phyloP scores from a whole-genome alignment of 73 alveolate genomes.

The Uronychia setigera region DNA sequence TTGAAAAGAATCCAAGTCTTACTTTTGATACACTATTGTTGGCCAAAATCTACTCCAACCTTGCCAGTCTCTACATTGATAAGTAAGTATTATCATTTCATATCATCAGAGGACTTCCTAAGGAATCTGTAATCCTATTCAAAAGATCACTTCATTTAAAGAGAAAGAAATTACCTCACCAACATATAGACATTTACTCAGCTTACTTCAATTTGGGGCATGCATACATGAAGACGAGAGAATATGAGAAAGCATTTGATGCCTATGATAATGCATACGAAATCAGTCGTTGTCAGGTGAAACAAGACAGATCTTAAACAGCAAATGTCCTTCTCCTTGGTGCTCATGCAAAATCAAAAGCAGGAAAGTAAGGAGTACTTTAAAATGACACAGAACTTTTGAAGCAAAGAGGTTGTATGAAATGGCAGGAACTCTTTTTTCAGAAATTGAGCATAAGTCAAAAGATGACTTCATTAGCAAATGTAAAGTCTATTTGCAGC shows the following conservation, averaged over 20 bases:
- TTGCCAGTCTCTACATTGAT: background rate
- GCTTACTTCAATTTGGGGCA: background rate
- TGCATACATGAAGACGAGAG: background rate
- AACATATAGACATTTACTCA: background rate
- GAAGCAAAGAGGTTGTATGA: background rate
- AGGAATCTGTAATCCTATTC: background rate
- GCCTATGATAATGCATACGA: background rate
- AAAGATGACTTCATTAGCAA: background rate
- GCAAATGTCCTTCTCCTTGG: background rate
- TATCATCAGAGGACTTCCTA: background rate
- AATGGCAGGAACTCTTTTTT: background rate
- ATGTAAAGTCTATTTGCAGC: background rate
- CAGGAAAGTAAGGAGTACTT: background rate
- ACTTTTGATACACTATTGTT: background rate
- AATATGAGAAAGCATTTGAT: background rate
- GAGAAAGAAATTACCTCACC: background rate
- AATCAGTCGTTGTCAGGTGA: background rate
- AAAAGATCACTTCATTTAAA: background rate
- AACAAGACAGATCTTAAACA: background rate
- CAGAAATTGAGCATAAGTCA: background rate
- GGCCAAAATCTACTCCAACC: background rate
- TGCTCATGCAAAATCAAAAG: background rate
- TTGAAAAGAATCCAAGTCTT: background rate
- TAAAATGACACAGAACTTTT: background rate
- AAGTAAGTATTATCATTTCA: background rate